Evolutionary conservation across 352 stramenopile species (phyloP), one percentile per base, ranked within the genome.

Genomic region (Pythium grandisporangium): DNA sequence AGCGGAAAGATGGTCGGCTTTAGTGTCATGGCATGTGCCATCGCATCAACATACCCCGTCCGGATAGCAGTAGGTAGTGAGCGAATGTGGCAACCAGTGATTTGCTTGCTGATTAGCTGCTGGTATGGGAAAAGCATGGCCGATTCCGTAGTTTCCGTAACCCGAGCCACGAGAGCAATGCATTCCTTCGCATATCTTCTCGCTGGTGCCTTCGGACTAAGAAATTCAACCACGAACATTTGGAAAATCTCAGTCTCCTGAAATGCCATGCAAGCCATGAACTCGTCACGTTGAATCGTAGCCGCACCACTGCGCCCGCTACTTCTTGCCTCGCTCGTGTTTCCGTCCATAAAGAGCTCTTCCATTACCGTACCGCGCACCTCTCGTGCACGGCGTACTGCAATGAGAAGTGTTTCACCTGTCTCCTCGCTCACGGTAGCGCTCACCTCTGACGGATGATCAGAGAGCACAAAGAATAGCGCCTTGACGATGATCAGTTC

Each of bases 221-320:
- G 45, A 22, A 90, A 84, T 37, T 94, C 78, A 22, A 91, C 77
- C n/a, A 94, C 73, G 43, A 92, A 73, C 53, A 92, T 80, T 45
- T 92, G 77, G 22, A 94, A 80, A 7, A 94, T 62, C 40, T 94
- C 81, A 2, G 75, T 88, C 42, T 94, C 73, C 46, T 89, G 78
- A 30, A 92, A 89, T 12, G 72, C 62, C 40, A 80, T 67, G 45
- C 75, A 91, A 4, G 75, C 74, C 39, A 68, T 40, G 16, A 87
- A 88, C 24, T 80, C 63, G 16, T 79, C 70, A 22, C 66, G 68
- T 51, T 66, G 72, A 29, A 65, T 63, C 14, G 61, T 61, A 27
- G 55, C 23, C 42, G 48, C 40, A n/a, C n/a, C n/a, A n/a, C n/a
- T n/a, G n/a, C n/a, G n/a, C n/a, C n/a, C n/a, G n/a, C n/a, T n/a